phyloP scores from a whole-genome alignment of 805 yeast genomes.

The Kuraishia floccosa region DNA sequence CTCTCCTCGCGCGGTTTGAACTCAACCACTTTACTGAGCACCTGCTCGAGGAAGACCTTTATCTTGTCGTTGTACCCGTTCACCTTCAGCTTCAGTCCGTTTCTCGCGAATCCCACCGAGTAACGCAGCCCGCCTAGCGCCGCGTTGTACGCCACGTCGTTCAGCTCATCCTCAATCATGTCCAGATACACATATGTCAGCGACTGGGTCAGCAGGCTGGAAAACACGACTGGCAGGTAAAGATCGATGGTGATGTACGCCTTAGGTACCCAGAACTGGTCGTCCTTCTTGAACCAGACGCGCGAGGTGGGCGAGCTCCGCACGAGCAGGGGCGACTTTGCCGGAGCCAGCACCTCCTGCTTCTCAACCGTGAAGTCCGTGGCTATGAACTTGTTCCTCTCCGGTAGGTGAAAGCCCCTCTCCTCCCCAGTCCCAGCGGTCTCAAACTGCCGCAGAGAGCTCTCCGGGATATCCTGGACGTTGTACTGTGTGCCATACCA shows the following conservation, averaged over 20 bases:
- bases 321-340: constrained; percentile 52
- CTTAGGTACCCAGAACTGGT: constrained; percentile 80
- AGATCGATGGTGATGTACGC: constrained; percentile 58
- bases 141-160: constrained; percentile 76
- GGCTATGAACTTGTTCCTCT: constrained; percentile 73
- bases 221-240: constrained; percentile 50
- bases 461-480: constrained; percentile 22
- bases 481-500: constrained; percentile 90
- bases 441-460: neutral
- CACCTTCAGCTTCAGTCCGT: constrained; percentile 58
- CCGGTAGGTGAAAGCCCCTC: constrained; percentile 47
- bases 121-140: constrained; percentile 66
- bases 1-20: constrained; percentile 45
- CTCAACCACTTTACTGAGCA: constrained; percentile 38
- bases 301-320: constrained; percentile 37
- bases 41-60: constrained; percentile 45
- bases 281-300: constrained; percentile 87
- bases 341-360: constrained; percentile 21
- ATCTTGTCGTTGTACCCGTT: constrained; percentile 82
- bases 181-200: constrained; percentile 55
- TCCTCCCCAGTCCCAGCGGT: neutral
- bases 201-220: constrained; percentile 47
- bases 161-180: constrained; percentile 62
- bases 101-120: constrained; percentile 45
- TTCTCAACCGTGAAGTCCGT: constrained; percentile 57